Evolutionary conservation across 805 yeast species (phyloP).

Genomic region (Yueomyces sinensis): DNA sequence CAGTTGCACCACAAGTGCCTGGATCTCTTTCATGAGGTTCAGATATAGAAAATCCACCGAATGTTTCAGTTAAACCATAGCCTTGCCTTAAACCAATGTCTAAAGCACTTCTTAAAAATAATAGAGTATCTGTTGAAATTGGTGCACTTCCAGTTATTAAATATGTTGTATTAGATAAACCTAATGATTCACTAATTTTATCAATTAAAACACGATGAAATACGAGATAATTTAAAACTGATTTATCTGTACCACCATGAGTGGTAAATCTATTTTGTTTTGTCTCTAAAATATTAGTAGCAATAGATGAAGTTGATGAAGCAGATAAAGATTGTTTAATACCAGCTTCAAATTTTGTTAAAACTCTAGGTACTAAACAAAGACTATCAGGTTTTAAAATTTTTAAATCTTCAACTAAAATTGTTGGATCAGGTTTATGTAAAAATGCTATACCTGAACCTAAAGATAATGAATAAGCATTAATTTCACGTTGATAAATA

Average conservation of each 20-base stretch:
- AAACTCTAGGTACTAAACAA: constrained; percentile 51
- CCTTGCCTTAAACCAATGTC: constrained; percentile 50
- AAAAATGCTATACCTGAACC: constrained; percentile 46
- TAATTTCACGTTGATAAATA: constrained; percentile 36
- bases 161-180: constrained; percentile 31
- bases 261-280: constrained; percentile 12
- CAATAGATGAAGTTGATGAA: constrained; percentile 12
- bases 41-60: constrained; percentile 42
- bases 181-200: constrained; percentile 34
- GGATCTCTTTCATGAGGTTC: constrained; percentile 33
- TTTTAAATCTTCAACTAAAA: constrained; percentile 45
- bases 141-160: constrained; percentile 58
- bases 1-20: constrained; percentile 53
- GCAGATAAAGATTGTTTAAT: constrained; percentile 30
- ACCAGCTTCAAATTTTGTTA: constrained; percentile 48
- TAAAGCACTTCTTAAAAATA: constrained; percentile 49
- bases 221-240: constrained; percentile 24
- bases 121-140: constrained; percentile 44
- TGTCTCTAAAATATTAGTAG: constrained; percentile 14
- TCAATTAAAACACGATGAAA: constrained; percentile 24
- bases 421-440: constrained; percentile 35
- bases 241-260: constrained; percentile 28
- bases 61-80: constrained; percentile 63
- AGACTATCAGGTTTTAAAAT: constrained; percentile 39
- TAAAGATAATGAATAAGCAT: constrained; percentile 30